phyloP scores from a whole-genome alignment of 352 stramenopile species.

The Pythium dissimile region DNA sequence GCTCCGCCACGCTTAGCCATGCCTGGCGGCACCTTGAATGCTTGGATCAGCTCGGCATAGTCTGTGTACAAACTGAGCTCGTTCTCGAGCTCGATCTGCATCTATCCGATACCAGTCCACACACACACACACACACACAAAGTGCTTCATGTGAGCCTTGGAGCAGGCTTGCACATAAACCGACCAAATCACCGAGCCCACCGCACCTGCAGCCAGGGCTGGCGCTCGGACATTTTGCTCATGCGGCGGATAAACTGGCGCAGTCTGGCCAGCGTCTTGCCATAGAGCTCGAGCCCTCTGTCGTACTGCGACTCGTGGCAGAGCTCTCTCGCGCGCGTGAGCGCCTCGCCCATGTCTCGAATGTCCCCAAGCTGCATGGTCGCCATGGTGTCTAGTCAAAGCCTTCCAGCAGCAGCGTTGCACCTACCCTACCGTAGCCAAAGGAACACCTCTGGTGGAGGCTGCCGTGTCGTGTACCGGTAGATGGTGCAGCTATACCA shows the following conservation, averaged over 20 bases:
- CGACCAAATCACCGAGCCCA: background rate
- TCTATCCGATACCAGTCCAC: conserved; percentile 25
- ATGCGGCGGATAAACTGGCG: conserved; percentile 64
- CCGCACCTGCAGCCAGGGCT: conserved; percentile 71
- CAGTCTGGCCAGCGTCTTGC: conserved; percentile 52
- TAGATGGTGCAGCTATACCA: too few relatives aligned
- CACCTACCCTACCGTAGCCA: too few relatives aligned
- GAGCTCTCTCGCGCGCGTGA: conserved; percentile 55
- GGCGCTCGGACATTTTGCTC: conserved; percentile 69
- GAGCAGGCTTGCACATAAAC: conserved; percentile 9
- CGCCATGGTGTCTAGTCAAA: conserved; percentile 26
- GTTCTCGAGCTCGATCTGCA: conserved; percentile 83
- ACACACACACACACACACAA: too few relatives aligned
- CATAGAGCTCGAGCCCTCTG: conserved; percentile 52
- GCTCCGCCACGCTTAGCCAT: conserved; percentile 14
- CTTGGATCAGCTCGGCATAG: conserved; percentile 71
- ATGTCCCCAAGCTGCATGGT: conserved; percentile 63
- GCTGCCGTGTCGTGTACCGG: too few relatives aligned
- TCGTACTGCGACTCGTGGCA: conserved; percentile 68
- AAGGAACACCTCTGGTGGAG: too few relatives aligned
- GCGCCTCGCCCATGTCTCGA: conserved; percentile 57
- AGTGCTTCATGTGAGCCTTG: too few relatives aligned
- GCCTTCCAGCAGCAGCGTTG: background rate
- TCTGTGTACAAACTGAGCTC: conserved; percentile 74
- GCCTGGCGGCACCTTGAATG: conserved; percentile 51